These are phyloP conservation scores for Eutrema yunnanense DNA, from an alignment of 345 rosid species.

Conservation along the genomic window DNA sequence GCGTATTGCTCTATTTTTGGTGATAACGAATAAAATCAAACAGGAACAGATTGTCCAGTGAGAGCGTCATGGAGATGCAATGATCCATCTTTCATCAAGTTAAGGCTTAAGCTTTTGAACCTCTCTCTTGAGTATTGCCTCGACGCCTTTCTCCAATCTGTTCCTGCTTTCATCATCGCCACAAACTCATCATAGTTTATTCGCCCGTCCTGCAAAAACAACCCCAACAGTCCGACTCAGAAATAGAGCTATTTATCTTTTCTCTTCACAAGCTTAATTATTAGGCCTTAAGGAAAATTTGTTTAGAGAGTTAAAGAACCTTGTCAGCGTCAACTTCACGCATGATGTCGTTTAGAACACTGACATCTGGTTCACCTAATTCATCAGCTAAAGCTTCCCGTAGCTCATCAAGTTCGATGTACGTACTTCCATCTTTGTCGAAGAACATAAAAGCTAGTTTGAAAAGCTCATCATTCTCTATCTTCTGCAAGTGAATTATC, in stretches of 20 bases:
- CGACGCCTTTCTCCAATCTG: slow-evolving; percentile 99
- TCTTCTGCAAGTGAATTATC: slow-evolving; percentile 94
- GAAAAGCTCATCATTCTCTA: slow-evolving; percentile 95
- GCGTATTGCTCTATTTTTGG: slow-evolving; percentile 5
- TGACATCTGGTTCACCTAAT: slow-evolving; percentile 55
- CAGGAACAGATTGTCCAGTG: slow-evolving; percentile 71
- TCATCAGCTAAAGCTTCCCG: slow-evolving; percentile 73
- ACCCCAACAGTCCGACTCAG: neutral
- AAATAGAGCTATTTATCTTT: neutral
- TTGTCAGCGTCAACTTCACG: slow-evolving; percentile 94
- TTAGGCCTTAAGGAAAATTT: neutral
- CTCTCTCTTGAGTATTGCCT: slow-evolving; percentile 97
- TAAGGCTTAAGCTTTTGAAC: slow-evolving; percentile 88
- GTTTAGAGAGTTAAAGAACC: slow-evolving; percentile 35
- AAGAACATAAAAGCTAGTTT: slow-evolving; percentile 89
- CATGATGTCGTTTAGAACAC: slow-evolving; percentile 77
- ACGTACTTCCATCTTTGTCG: slow-evolving; percentile 77
- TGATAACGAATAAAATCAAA: slow-evolving; percentile 32
- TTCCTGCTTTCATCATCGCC: slow-evolving; percentile 97
- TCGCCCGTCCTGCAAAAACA: slow-evolving; percentile 58
- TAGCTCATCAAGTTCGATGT: slow-evolving; percentile 73
- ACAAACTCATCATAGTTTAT: slow-evolving; percentile 94
- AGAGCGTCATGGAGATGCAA: slow-evolving; percentile 81
- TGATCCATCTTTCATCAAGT: slow-evolving; percentile 96
- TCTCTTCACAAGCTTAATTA: neutral